Percentiles rank a stretch among this genome's conserved stretches.
These are phyloP conservation scores for Hymenoscyphus fructigenus DNA, from an alignment of 2,329 filamentous ascomycete species.

Conservation along the genomic window DNA sequence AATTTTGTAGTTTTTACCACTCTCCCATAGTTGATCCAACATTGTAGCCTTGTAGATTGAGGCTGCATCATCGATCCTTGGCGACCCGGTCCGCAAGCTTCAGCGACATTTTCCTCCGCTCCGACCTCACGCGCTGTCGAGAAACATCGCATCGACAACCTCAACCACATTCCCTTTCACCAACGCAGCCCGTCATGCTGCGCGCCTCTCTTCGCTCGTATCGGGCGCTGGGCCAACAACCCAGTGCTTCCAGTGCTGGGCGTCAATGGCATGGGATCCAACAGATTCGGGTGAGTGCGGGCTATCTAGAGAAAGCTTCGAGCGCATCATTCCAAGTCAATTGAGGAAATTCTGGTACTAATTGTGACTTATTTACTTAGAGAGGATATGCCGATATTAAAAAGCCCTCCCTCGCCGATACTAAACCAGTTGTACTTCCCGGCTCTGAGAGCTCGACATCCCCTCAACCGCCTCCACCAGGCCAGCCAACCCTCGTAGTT, in stretches of 20 bases:
- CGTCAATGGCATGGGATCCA: slow-evolving; percentile 58
- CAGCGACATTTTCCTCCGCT: slow-evolving; percentile 12
- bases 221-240: slow-evolving; percentile 57
- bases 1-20: too few species aligned
- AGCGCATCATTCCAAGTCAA: slow-evolving; percentile 11
- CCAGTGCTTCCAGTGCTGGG: slow-evolving; percentile 51
- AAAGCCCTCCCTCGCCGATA: slow-evolving; percentile 48
- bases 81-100: neutral
- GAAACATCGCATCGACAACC: slow-evolving; percentile 17
- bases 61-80: slow-evolving; percentile 17
- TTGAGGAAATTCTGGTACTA: slow-evolving; percentile 14
- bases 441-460: slow-evolving; percentile 42
- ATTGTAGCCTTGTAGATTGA: neutral
- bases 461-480: slow-evolving; percentile 40
- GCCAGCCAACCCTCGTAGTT: slow-evolving; percentile 2
- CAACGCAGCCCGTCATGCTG: slow-evolving; percentile 60
- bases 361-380: slow-evolving; percentile 40
- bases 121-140: slow-evolving; percentile 11
- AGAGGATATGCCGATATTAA: slow-evolving; percentile 57
- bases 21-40: too few species aligned
- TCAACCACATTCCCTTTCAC: slow-evolving; percentile 39
- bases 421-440: slow-evolving; percentile 53
- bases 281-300: slow-evolving; percentile 38
- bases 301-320: slow-evolving; percentile 39
- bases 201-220: slow-evolving; percentile 67